Conservation (phyloP, 2,329 filamentous ascomycete genomes). For the Gyromitra esculenta region DNA sequence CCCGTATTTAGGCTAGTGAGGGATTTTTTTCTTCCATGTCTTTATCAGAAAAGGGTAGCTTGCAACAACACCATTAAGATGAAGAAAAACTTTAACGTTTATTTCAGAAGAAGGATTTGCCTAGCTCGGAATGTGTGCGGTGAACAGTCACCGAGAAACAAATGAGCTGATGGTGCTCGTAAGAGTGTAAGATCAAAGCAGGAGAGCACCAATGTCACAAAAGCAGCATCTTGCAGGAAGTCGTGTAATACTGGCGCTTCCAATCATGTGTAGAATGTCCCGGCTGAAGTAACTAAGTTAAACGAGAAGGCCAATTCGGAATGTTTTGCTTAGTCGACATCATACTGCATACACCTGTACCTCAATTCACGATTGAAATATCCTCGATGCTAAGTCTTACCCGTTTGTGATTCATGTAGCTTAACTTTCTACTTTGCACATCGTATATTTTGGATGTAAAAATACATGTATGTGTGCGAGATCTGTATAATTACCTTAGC, state of each 20-base stretch:
- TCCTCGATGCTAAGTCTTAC: slow-evolving; percentile 5
- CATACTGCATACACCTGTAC: slow-evolving; percentile 30
- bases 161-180: slow-evolving; percentile 32
- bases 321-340: slow-evolving; percentile 32
- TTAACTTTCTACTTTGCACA: not conserved
- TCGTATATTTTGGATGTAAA: not conserved
- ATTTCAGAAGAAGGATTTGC: slow-evolving; percentile 17
- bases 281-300: slow-evolving; percentile 46
- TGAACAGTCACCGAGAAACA: slow-evolving; percentile 28
- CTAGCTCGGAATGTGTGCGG: slow-evolving; percentile 4
- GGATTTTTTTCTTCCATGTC: slow-evolving; percentile 35
- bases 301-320: slow-evolving; percentile 41
- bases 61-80: slow-evolving; percentile 13
- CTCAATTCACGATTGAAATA: slow-evolving; percentile 30
- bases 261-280: slow-evolving; percentile 42
- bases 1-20: slow-evolving; percentile 46
- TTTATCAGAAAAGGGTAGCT: slow-evolving; percentile 23
- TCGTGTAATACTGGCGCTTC: slow-evolving; percentile 48
- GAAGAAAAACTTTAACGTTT: slow-evolving; percentile 23
- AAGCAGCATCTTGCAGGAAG: slow-evolving; percentile 44
- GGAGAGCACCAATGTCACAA: slow-evolving; percentile 29
- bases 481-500: not conserved
- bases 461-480: slow-evolving; percentile 2
- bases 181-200: slow-evolving; percentile 35
- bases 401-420: slow-evolving; percentile 5